phyloP scores from a whole-genome alignment of 768 basidiomycete species.

The Mycena belliarum region DNA sequence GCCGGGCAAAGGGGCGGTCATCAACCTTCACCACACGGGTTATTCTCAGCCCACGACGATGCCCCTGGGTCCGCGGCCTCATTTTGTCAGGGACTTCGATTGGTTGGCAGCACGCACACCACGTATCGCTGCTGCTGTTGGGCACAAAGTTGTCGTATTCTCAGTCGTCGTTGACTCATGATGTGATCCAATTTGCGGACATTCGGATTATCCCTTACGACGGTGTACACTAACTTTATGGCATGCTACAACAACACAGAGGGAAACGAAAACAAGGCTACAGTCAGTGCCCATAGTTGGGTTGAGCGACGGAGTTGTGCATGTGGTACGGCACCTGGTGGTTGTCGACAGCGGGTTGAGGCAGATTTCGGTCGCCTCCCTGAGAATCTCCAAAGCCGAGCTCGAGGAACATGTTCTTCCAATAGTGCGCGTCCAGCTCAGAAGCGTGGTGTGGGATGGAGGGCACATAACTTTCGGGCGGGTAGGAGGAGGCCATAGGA shows the following conservation, averaged over 20 bases:
- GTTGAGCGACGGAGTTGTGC: slow-evolving; percentile 30
- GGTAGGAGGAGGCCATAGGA: slow-evolving; percentile 1
- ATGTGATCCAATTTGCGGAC: slow-evolving; percentile 16
- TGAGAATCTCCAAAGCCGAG: slow-evolving; percentile 61
- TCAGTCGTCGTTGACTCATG: slow-evolving; percentile 62
- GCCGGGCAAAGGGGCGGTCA: slow-evolving; percentile 59
- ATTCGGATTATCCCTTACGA: slow-evolving; percentile 17
- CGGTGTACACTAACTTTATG: slow-evolving; percentile 23
- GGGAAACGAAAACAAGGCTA: slow-evolving; percentile 15
- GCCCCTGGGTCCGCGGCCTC: slow-evolving; percentile 58
- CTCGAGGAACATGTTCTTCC: slow-evolving; percentile 74
- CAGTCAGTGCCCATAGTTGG: slow-evolving; percentile 33
- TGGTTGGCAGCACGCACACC: slow-evolving; percentile 67
- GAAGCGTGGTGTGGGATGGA: slow-evolving; percentile 44
- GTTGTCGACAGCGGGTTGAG: slow-evolving; percentile 28
- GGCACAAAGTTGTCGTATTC: slow-evolving; percentile 58
- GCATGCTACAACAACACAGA: slow-evolving; percentile 11
- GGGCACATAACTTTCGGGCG: slow-evolving; percentile 34
- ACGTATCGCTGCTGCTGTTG: slow-evolving; percentile 67
- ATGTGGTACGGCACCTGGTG: slow-evolving; percentile 31
- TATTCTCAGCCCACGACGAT: slow-evolving; percentile 66
- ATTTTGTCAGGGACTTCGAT: slow-evolving; percentile 74
- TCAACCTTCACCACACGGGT: slow-evolving; percentile 69
- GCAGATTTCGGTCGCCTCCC: slow-evolving; percentile 16
- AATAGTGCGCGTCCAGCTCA: slow-evolving; percentile 70